Conservation (phyloP, 352 stramenopile species). For the Globisporangium yorkense region DNA sequence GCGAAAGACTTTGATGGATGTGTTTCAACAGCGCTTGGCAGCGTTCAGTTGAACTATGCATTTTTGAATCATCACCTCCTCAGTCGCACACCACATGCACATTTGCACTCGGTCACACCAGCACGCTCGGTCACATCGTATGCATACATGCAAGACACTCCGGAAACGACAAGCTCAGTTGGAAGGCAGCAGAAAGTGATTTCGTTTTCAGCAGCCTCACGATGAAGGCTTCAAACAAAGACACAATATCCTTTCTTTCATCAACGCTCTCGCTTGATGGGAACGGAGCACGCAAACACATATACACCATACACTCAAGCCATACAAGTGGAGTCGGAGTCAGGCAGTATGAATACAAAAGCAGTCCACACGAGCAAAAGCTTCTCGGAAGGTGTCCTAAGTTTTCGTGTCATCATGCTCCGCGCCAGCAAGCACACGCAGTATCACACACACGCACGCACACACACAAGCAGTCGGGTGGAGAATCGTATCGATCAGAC, state of each 20-base stretch:
- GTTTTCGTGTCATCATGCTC: conserved; percentile 65
- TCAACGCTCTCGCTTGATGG: conserved; percentile 31
- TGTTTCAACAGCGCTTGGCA: conserved; percentile 52
- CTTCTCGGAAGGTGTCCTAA: conserved; percentile 84
- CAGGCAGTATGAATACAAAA: conserved; percentile 83
- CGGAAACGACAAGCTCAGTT: conserved; percentile 59
- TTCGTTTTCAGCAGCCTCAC: conserved; percentile 56
- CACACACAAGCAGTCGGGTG: conserved; percentile 11
- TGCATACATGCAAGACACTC: not conserved
- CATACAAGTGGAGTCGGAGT: conserved; percentile 24
- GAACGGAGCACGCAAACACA: conserved; percentile 6
- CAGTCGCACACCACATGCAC: conserved; percentile 16
- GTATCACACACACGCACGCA: conserved; percentile 15
- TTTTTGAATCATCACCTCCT: conserved; percentile 59
- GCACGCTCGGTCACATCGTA: no score
- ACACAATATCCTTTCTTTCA: conserved; percentile 79
- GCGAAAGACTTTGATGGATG: conserved; percentile 78
- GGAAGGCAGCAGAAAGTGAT: conserved; percentile 85
- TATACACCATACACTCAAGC: conserved; percentile 3
- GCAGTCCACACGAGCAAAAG: conserved; percentile 69
- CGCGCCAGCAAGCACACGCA: conserved; percentile 18
- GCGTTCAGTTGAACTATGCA: conserved; percentile 84
- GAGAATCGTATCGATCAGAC: conserved; percentile 50
- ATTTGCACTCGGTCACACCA: conserved; percentile 2
- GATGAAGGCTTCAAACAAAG: conserved; percentile 54